phyloP scores from a whole-genome alignment of 371 early-diverging fungal species.

The Apophysomyces ossiformis region DNA sequence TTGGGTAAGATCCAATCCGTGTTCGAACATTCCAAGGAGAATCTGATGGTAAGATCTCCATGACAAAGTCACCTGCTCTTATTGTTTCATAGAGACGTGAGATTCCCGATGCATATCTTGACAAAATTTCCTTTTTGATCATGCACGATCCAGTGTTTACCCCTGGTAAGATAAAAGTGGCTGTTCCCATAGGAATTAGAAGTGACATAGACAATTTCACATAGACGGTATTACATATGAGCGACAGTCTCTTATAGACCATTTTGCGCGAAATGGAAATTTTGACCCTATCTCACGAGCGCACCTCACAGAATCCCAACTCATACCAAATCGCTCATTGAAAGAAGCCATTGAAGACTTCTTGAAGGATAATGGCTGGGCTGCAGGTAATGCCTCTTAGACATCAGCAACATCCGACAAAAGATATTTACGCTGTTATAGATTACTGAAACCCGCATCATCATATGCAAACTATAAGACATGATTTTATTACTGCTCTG shows the following conservation, averaged over 20 bases:
- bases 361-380: constrained; percentile 67
- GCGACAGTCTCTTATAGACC: constrained; percentile 69
- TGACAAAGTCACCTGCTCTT: constrained; percentile 1
- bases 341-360: constrained; percentile 72
- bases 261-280: constrained; percentile 72
- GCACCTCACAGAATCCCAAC: constrained; percentile 64
- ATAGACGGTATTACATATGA: constrained; percentile 71
- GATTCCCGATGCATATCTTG: constrained; percentile 55
- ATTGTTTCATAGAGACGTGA: constrained; percentile 36
- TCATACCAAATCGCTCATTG: constrained; percentile 75
- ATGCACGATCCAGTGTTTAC: constrained; percentile 59
- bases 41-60: constrained; percentile 33
- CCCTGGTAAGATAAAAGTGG: constrained; percentile 33
- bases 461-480: neutral
- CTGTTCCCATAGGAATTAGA: no score
- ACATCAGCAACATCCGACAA: no score
- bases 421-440: neutral
- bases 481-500: no score
- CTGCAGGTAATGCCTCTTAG: constrained; percentile 40
- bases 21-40: constrained; percentile 57
- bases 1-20: constrained; percentile 38
- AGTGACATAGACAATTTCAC: neutral
- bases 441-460: neutral
- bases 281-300: constrained; percentile 79
- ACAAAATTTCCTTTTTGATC: constrained; percentile 55